A percentile compares a stretch with the other conserved stretches of the same genome.
phyloP scores from a whole-genome alignment of 345 rosid genomes.

The Lepidium africanum region DNA sequence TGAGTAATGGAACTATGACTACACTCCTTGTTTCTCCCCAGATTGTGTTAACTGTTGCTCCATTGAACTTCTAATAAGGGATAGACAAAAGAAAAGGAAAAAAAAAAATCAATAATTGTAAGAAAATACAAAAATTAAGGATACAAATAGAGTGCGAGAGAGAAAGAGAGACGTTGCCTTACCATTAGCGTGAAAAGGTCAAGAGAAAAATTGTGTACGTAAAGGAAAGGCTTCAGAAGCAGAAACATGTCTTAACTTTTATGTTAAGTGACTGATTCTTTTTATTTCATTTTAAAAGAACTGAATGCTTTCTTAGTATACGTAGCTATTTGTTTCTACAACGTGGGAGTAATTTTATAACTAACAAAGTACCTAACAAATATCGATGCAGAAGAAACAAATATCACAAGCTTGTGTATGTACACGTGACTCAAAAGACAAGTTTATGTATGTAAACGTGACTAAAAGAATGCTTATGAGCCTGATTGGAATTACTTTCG shows the following conservation, averaged over 20 bases:
- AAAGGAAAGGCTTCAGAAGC: constrained; percentile 6
- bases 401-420: not conserved
- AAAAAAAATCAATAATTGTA: not conserved
- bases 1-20: constrained; percentile 31
- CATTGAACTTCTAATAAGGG: not conserved
- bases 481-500: no score
- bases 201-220: not conserved
- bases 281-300: not conserved
- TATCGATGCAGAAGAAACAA: not conserved
- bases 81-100: not conserved
- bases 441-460: not conserved
- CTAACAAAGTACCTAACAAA: not conserved
- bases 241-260: not conserved
- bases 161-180: not conserved
- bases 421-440: not conserved
- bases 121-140: not conserved
- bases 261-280: not conserved
- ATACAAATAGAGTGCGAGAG: not conserved
- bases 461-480: no score
- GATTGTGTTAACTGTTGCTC: constrained; percentile 13
- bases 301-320: not conserved
- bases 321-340: not conserved
- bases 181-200: not conserved
- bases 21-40: constrained; percentile 28
- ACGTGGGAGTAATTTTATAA: not conserved